Percentiles rank a stretch among this genome's conserved stretches.
phyloP scores from a whole-genome alignment of 257 asterid genomes.

The Solanum etuberosum region DNA sequence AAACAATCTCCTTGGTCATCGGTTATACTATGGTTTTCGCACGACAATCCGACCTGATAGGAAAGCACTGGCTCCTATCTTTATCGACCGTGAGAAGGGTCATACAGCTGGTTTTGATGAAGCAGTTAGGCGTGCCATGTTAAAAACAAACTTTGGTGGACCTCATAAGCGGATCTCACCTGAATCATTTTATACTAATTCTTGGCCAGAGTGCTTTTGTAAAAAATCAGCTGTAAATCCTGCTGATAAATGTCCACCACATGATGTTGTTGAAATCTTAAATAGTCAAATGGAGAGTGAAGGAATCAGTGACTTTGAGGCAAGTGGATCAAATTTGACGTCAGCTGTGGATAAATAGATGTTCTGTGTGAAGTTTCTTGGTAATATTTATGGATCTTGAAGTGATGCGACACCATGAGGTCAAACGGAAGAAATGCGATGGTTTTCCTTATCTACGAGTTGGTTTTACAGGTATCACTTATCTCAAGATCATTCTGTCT shows the following conservation, averaged over 20 bases:
- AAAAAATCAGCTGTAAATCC: conserved; percentile 50
- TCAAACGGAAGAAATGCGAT: background rate
- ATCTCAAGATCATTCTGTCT: background rate
- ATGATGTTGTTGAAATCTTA: conserved; percentile 32
- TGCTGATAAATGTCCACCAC: conserved; percentile 67
- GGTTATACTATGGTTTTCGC: conserved; percentile 92
- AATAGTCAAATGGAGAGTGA: conserved; percentile 32
- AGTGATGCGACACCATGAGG: background rate
- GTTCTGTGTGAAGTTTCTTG: background rate
- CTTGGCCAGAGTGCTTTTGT: conserved; percentile 99
- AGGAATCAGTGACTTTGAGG: conserved; percentile 7
- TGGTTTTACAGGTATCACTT: background rate
- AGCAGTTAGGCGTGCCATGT: conserved; percentile 65
- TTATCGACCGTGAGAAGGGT: conserved; percentile 69
- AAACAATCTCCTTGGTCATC: conserved; percentile 93
- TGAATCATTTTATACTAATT: conserved; percentile 81
- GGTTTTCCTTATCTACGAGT: background rate
- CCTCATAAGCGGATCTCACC: conserved; percentile 81
- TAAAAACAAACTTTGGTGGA: conserved; percentile 71
- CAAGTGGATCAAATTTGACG: conserved; percentile 25
- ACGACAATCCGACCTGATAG: conserved; percentile 81
- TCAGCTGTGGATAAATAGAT: conserved; percentile 21
- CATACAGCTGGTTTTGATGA: conserved; percentile 55
- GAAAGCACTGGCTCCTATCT: conserved; percentile 80
- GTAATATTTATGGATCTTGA: background rate